Percentiles rank a stretch among this genome's conserved stretches.
These are phyloP conservation scores for Jaenimonas drosophilae DNA, from an alignment of 208 protist genomes.

Conservation along the genomic window DNA sequence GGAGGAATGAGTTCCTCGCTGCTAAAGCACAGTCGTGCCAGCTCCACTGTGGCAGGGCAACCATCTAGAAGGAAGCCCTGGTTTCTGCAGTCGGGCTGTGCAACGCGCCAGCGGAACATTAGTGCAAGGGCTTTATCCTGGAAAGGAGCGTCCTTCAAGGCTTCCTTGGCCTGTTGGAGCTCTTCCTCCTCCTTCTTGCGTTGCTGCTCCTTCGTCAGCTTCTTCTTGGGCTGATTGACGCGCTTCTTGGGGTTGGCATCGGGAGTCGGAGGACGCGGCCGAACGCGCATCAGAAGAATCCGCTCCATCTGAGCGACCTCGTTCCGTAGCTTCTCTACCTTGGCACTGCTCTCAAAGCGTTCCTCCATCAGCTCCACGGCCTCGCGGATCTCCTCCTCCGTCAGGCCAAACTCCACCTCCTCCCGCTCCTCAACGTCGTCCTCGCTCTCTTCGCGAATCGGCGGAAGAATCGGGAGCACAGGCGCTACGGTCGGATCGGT, in stretches of 20 bases:
- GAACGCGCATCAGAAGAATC: constrained; percentile 53
- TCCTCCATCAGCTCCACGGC: constrained; percentile 47
- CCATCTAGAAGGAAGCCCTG: constrained; percentile 92
- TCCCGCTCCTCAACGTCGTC: constrained; percentile 19
- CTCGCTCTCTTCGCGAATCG: constrained; percentile 4
- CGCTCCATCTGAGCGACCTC: constrained; percentile 71
- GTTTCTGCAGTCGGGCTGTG: constrained; percentile 72
- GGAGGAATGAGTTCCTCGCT: constrained; percentile 30
- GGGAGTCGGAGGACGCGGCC: constrained; percentile 5
- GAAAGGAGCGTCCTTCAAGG: constrained; percentile 58
- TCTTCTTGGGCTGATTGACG: constrained; percentile 19
- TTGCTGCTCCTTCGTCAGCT: constrained; percentile 40
- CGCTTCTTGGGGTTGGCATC: constrained; percentile 45
- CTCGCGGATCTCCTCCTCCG: constrained; percentile 42
- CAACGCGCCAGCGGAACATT: constrained; percentile 86
- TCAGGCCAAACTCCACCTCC: constrained; percentile 25
- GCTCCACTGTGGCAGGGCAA: constrained; percentile 74
- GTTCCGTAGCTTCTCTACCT: constrained; percentile 27
- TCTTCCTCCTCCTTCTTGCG: constrained; percentile 61
- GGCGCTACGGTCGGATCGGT: background rate
- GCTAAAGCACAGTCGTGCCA: constrained; percentile 79
- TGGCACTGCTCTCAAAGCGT: constrained; percentile 36
- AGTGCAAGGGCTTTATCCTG: constrained; percentile 70
- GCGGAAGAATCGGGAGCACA: background rate
- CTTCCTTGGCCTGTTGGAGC: constrained; percentile 40